Base-by-base conservation (phyloP, 768 basidiomycete species). In the Leccinum disarticulatum region DNA sequence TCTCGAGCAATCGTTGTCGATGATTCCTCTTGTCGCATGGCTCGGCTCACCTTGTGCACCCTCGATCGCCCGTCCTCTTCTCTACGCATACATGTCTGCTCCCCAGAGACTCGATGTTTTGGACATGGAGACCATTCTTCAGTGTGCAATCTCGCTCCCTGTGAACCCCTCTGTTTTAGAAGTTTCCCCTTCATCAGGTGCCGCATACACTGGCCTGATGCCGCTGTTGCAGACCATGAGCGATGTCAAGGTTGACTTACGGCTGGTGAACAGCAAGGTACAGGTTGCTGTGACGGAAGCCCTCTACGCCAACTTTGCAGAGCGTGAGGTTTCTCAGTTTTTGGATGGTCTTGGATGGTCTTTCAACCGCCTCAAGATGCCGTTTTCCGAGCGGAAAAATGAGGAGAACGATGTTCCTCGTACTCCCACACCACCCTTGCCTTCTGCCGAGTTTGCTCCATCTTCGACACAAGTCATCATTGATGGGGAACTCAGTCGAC, bases 11-110 rank as follows among this genome's bases (percentile, higher is more conserved):
- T 59, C 66, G 13, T 17, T 62, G 10, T 54, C 65, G 0, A 25
- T 67, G 22, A 68, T 76, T 4, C 70, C 76, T 3, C 54, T 80
- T 6, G 74, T 74, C 7, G 65, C 64, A 10, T 63, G 51, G n/a
- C 66, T 78, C 27, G 74, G 74, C 27, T 63, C 79, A 38, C 66
- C 73, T 41, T 71, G 77, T 0, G 62, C 72, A 4, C 65, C 71
- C 0, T 69, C 70, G 41, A 73, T 80, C 17, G 76, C 77, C 2
- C 69, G 73, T 7, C 71, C 74, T 55, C 73, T 79, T 60, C 69
- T 87, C 31, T 73, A 82, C 36, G 68, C 80, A 13, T 87, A 85
- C 66, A 72, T 72, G 56, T 62, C 73, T n/a, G 68, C 78, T 69
- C 75, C 63, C 53, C 60, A 47, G 30, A 70, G 74, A 4, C 74